Percentiles rank a stretch among this genome's conserved stretches.
Conservation (phyloP, 148 eudicot genomes). For the Spergularia marina region DNA sequence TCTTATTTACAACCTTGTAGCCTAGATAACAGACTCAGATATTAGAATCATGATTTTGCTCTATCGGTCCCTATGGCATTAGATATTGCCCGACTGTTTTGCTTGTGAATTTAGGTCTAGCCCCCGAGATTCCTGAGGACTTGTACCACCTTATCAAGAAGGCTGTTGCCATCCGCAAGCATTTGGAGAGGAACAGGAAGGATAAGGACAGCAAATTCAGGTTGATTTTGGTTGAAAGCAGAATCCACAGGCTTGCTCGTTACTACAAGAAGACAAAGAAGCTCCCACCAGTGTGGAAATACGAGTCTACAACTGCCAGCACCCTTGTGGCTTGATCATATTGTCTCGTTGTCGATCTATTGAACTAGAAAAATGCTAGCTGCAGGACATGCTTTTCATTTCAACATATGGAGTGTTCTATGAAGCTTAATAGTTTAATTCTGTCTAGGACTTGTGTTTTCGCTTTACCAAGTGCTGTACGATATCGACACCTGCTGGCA, state of each 20-base stretch:
- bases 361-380: background rate
- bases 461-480: background rate
- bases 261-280: constrained; percentile 42
- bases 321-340: constrained; percentile 32
- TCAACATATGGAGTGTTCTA: constrained; percentile 9
- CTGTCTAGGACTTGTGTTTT: constrained; percentile 6
- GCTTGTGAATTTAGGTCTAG: constrained; percentile 22
- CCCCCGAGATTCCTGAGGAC: constrained; percentile 38
- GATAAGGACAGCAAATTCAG: constrained; percentile 38
- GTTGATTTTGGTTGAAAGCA: constrained; percentile 38
- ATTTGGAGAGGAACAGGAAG: constrained; percentile 40
- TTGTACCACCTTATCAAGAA: constrained; percentile 37
- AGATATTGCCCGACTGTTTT: background rate
- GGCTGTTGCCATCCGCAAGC: constrained; percentile 40
- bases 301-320: constrained; percentile 41
- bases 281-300: constrained; percentile 45
- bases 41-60: background rate
- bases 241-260: constrained; percentile 41
- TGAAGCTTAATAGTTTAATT: constrained; percentile 4
- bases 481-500: too few relatives aligned
- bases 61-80: background rate
- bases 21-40: background rate
- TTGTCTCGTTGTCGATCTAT: too few relatives aligned
- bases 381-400: constrained; percentile 3
- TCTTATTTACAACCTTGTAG: background rate